A percentile compares a stretch with the other conserved stretches of the same genome.
Conservation (phyloP, 2,329 filamentous ascomycete species). For the Apiospora rasikravindrae region DNA sequence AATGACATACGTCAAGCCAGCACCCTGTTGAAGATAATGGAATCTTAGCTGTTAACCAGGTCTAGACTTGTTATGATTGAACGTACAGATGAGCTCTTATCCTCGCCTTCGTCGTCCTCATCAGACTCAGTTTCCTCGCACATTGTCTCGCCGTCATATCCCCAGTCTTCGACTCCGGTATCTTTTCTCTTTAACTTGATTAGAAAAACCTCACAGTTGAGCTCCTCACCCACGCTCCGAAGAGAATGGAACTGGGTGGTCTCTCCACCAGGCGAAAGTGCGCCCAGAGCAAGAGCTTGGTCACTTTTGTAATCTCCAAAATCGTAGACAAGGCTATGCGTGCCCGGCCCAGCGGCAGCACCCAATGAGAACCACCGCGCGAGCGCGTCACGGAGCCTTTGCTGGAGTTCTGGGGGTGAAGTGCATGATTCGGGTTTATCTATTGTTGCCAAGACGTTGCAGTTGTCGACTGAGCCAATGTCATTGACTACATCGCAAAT, state of each 20-base stretch:
- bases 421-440: conserved; percentile 11
- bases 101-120: not conserved
- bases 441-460: not conserved
- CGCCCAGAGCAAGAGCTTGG: not conserved
- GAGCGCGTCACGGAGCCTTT: not conserved
- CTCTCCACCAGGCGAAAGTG: not conserved
- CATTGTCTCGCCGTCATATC: no score
- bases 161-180: not conserved
- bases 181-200: conserved; percentile 9
- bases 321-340: conserved; percentile 5
- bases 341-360: not conserved
- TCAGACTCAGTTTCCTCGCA: not conserved
- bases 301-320: not conserved
- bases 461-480: conserved; percentile 10
- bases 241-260: not conserved
- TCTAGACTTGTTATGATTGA: not conserved
- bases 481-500: conserved; percentile 5
- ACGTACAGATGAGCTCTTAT: not conserved
- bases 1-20: not conserved
- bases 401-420: not conserved
- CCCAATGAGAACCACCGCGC: not conserved
- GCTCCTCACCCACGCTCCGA: not conserved
- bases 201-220: conserved; percentile 8
- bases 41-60: not conserved
- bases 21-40: not conserved